Evolutionary conservation across 23 red algal species (phyloP).

Genomic region (Porphyridium purpureum): DNA sequence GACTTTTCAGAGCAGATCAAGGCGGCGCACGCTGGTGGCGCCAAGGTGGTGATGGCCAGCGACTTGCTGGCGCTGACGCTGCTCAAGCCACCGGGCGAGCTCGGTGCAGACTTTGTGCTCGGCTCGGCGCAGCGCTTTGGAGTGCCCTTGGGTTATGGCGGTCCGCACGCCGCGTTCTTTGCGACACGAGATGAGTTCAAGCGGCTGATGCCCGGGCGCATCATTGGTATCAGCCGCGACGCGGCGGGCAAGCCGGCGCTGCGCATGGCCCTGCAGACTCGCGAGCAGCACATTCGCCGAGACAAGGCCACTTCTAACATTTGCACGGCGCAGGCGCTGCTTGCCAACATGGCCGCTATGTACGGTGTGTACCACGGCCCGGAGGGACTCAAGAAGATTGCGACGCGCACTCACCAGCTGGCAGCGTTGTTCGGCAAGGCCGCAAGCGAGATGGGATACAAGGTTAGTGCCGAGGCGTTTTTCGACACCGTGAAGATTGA

Average conservation of each 20-base stretch:
- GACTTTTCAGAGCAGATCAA: conserved; percentile 38
- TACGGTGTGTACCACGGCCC: conserved; percentile 97
- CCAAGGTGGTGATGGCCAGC: conserved; percentile 80
- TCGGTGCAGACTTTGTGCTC: conserved; percentile 87
- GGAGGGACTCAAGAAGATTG: conserved; percentile 85
- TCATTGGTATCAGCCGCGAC: conserved; percentile 93
- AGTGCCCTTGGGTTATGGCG: conserved; percentile 96
- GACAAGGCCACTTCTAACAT: conserved; percentile 98
- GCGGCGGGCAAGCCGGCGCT: conserved; percentile 62
- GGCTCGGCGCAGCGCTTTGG: conserved; percentile 90
- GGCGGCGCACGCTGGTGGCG: conserved; percentile 35
- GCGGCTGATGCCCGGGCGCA: conserved; percentile 84
- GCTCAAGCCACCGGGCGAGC: conserved; percentile 83
- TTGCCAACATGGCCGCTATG: conserved; percentile 99
- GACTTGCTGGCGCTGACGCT: conserved; percentile 80
- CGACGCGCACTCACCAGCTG: conserved; percentile 26
- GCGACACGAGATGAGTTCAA: conserved; percentile 80
- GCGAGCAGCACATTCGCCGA: conserved; percentile 98
- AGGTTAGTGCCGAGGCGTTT: conserved; percentile 17
- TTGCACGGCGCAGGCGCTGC: conserved; percentile 93
- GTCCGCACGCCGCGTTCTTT: conserved; percentile 95
- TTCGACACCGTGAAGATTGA: conserved; percentile 92
- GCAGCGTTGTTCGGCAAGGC: conserved; percentile 64
- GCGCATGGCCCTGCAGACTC: conserved; percentile 99
- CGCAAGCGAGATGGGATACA: conserved; percentile 18